Base-by-base conservation (phyloP, 805 yeast species). In the Torulaspora microellipsoides region DNA sequence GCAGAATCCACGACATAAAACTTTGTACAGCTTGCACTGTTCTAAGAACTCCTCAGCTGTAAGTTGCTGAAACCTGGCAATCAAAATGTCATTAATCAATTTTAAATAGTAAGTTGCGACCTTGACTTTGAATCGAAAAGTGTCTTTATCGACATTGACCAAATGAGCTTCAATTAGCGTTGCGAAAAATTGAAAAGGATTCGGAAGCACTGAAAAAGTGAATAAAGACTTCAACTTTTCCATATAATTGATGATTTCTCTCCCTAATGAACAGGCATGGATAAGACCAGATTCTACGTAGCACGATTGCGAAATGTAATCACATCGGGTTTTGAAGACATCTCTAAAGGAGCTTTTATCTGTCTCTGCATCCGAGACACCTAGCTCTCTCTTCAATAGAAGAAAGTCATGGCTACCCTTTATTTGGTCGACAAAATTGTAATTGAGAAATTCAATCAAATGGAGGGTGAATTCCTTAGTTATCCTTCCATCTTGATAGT, bases 301-400 rank as follows among this genome's bases (percentile, higher is more conserved):
- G n/a, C 35, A 36, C 7, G 48, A 48, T 15, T 45, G 52, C 17
- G 41, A 42, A 8, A 34, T 27, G 2, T 38, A 32, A 14, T 43
- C 41, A 8, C 15, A 34, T n/a, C 33, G 43, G 10, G 42, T 34
- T 17, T 34, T 48, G 14, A 54, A 38, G 1, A 39, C 31, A 17
- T 57, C 59, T 31, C 62, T 52, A 23, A 60, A 59, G 4, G 48
- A 34, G 45, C 63, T 54, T 31, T 52, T 55, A 32, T 62, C 60
- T 1, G 56, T 51, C 37, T 58, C 65, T 23, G 33, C 47, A 43
- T 58, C 52, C 4, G 64, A 55, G 8, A 63, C 56, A 13, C 54
- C 54, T 29, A 62, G 49, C 12, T 55, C 56, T 10, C 54, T 44
- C 37, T 58, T 58, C 32, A 64, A 36, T n/a, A 46, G 34, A 4